These are phyloP conservation scores for Phytophthora kernoviae DNA, from an alignment of 352 stramenopile species.

Conservation along the genomic window DNA sequence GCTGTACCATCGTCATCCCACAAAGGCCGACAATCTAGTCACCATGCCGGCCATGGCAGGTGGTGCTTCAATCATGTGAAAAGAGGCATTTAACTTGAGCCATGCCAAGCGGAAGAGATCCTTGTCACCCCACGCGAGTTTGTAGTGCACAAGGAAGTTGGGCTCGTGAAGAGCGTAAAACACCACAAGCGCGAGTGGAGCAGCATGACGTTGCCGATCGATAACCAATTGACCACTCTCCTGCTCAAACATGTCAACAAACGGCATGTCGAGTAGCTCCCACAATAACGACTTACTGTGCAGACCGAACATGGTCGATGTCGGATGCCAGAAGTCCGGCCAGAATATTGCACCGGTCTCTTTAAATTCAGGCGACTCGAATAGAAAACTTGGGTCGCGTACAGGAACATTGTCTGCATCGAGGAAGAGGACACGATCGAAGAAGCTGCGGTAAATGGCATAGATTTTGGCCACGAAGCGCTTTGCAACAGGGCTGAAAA, in stretches of 20 bases:
- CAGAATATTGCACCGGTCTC: slow-evolving; percentile 25
- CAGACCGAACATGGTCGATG: slow-evolving; percentile 32
- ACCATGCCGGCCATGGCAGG: slow-evolving; percentile 44
- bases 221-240: slow-evolving; percentile 64
- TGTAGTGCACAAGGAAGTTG: slow-evolving; percentile 40
- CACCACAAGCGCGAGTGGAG: slow-evolving; percentile 35
- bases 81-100: slow-evolving; percentile 46
- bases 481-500: slow-evolving; percentile 29
- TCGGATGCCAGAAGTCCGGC: slow-evolving; percentile 32
- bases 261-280: slow-evolving; percentile 49
- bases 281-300: slow-evolving; percentile 35
- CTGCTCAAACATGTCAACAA: slow-evolving; percentile 72
- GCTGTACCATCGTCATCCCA: slow-evolving; percentile 59
- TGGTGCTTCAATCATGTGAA: slow-evolving; percentile 58
- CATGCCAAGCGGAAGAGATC: slow-evolving; percentile 68
- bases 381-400: slow-evolving; percentile 54
- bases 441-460: slow-evolving; percentile 42
- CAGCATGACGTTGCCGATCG: slow-evolving; percentile 33
- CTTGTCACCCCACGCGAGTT: slow-evolving; percentile 60
- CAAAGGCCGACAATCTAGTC: slow-evolving; percentile 41
- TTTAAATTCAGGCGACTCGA: slow-evolving; percentile 27
- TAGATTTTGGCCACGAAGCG: slow-evolving; percentile 61
- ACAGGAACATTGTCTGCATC: slow-evolving; percentile 61
- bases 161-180: slow-evolving; percentile 53
- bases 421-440: slow-evolving; percentile 54